Base-by-base conservation (phyloP, 371 early-diverging fungal species). In the Mucor circinelloides region DNA sequence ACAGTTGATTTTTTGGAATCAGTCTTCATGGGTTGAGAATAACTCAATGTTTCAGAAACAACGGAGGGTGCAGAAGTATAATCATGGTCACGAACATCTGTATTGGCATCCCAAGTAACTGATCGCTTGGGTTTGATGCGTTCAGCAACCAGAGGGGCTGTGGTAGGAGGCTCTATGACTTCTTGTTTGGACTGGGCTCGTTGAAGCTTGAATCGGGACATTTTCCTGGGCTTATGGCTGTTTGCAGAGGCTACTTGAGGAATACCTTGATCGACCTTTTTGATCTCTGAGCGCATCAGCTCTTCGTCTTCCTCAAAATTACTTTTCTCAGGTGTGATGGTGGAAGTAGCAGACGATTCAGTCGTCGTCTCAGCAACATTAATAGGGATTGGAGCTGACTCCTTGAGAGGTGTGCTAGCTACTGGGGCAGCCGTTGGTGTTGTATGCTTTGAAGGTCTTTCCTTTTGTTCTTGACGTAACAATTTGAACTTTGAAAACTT, bases 31-130 rank as follows among this genome's bases (percentile, higher is more conserved):
- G 81, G 81, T 54, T 72, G 72, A 1, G 64, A 68, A 58, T 81
- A 77, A 19, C 73, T 70, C 0, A 13, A 34, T 3, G 66, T 59
- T 30, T 67, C 48, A 17, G 75, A 63, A 2, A 65, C 68, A 2
- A 62, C 69, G 0, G 74, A 67, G 4, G 81, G 81, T 17, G 81
- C 76, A n/a, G 65, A 60, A 9, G 36, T 27, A 1, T 65, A 61
- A 58, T 76, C 78, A 27, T 81, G 81, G 61, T 81, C 81, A 30
- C 68, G 72, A 9, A 81, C 81, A 7, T 69, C 68, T 8, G 74
- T 68, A 10, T 69, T 68, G 21, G 66, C 36, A 23, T 71, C 77
- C 74, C 74, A 81, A 12, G 73, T 76, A 17, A 81, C 81, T 25
- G 69, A 67, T 2, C 71, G 66, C 12, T 63, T 63, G 10, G 73